phyloP scores from a whole-genome alignment of 768 basidiomycete genomes.

The Russula virescens region DNA sequence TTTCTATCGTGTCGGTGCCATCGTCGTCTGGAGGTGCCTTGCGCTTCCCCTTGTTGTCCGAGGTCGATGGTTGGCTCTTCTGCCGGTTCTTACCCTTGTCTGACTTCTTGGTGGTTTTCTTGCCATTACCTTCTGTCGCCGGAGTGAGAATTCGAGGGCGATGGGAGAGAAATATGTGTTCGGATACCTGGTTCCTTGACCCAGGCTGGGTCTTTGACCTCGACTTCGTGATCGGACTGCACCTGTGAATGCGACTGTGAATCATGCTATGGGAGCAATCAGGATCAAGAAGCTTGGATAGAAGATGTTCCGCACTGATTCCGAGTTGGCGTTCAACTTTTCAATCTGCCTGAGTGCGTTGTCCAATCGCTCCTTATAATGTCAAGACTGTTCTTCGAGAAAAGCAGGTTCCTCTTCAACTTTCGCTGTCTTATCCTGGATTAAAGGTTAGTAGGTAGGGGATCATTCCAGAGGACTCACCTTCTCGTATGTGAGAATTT shows the following conservation, averaged over 20 bases:
- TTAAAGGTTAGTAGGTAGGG: not conserved
- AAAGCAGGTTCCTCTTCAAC: conserved; percentile 20
- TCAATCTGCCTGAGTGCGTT: conserved; percentile 26
- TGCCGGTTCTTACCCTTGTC: conserved; percentile 16
- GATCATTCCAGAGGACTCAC: conserved; percentile 34
- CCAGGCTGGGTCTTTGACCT: not conserved
- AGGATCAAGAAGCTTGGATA: not conserved
- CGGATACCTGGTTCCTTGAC: conserved; percentile 1
- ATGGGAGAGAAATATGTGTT: not conserved
- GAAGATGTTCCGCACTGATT: not conserved
- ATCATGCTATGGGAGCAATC: not conserved
- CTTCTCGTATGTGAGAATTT: conserved; percentile 84
- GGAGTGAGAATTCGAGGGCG: not conserved
- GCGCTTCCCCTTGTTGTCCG: conserved; percentile 35
- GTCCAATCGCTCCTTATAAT: conserved; percentile 20
- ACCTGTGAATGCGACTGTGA: not conserved
- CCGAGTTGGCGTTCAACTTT: conserved; percentile 4
- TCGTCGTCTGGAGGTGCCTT: conserved; percentile 30
- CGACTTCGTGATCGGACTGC: not conserved
- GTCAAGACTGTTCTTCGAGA: conserved; percentile 12
- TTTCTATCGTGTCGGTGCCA: conserved; percentile 16
- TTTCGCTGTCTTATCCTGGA: conserved; percentile 28
- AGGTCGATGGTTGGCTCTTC: conserved; percentile 2
- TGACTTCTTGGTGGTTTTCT: conserved; percentile 17
- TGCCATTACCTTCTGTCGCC: not conserved